Base-by-base conservation (phyloP, 2,329 filamentous ascomycete species). In the Pseudomassariella vexata region DNA sequence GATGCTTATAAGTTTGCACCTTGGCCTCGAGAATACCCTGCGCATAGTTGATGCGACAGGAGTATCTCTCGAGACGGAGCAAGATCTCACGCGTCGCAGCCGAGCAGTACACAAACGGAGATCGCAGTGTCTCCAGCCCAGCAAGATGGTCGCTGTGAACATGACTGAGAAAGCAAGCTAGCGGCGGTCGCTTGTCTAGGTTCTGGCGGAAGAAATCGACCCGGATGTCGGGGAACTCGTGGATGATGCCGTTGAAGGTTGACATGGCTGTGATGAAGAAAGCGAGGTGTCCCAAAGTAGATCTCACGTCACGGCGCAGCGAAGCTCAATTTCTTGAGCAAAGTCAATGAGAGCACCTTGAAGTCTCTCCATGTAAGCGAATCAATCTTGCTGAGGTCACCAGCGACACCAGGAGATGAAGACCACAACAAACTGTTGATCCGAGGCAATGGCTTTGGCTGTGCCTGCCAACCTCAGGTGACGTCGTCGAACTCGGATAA, bases 101-200 rank as follows among this genome's bases (percentile, higher is more conserved):
- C 2, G 89, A 95, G 60, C 88, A 95, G 57, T 95, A 95, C 14
- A 96, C 76, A 49, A 95, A 95, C 0, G 86, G 84, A 18, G 84
- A 77, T 27, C 78, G 74, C 33, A 89, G 69, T 9, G 70, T 75
- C 46, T 94, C 87, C 2, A 95, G 69, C 0, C 90, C 89, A 21
- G 73, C 71, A 1, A 95, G 71, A 57, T 95, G 90, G 48, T 95
- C 89, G 42, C 83, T 94, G 53, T 95, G 90, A 3, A 94, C 79
- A 70, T 96, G 90, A 56, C 85, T 94, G 17, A 96, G 68, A 52
- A 96, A 95, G 55, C 83, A 92, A 11, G 85, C 88, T 34, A 92
- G 59, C 0, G 87, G 84, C 4, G 82, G 71, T 11, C 60, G 69
- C 11, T 59, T 58, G 5, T 64, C 63, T 4, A 65, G 60, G 28